Evolutionary conservation across 2,329 filamentous ascomycete genomes (phyloP).

Genomic region (Venturia carpophila): DNA sequence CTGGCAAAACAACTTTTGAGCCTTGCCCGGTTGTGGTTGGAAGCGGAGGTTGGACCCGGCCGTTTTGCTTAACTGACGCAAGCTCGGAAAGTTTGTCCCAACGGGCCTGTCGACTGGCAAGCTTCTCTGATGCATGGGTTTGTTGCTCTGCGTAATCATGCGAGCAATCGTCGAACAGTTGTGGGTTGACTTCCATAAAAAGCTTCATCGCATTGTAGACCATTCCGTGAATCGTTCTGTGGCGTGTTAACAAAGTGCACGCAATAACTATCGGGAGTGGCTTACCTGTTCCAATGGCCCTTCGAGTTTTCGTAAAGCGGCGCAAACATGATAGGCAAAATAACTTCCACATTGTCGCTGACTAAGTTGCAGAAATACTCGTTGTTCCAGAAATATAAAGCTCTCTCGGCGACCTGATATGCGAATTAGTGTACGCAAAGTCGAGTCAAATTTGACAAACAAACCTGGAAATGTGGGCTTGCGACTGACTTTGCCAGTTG

Average conservation of each 20-base stretch:
- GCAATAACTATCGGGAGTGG: slow-evolving; percentile 15
- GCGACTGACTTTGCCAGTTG: slow-evolving; percentile 96
- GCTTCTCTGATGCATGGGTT: slow-evolving; percentile 78
- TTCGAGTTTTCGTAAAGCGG: slow-evolving; percentile 98
- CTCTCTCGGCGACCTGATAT: slow-evolving; percentile 75
- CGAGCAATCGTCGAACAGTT: slow-evolving; percentile 96
- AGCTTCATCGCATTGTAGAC: slow-evolving; percentile 99
- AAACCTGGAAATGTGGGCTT: slow-evolving; percentile 89
- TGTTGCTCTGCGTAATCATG: slow-evolving; percentile 97
- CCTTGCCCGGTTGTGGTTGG: slow-evolving; percentile 22
- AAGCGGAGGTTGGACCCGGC: slow-evolving; percentile 25
- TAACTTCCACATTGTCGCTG: slow-evolving; percentile 97
- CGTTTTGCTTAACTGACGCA: slow-evolving; percentile 61
- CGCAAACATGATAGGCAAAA: slow-evolving; percentile 98
- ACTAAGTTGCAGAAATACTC: slow-evolving; percentile 99
- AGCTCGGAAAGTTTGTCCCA: slow-evolving; percentile 83
- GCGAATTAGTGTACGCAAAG: not conserved
- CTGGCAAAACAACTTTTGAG: slow-evolving; percentile 34
- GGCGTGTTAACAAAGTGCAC: slow-evolving; percentile 29
- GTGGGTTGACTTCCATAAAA: slow-evolving; percentile 99
- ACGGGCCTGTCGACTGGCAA: slow-evolving; percentile 72
- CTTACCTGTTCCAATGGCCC: slow-evolving; percentile 96
- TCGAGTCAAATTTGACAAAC: slow-evolving; percentile 19
- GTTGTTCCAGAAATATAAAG: slow-evolving; percentile 99
- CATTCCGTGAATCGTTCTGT: slow-evolving; percentile 96